phyloP scores from a whole-genome alignment of 371 early-diverging fungal species.

The Mucor sp. region DNA sequence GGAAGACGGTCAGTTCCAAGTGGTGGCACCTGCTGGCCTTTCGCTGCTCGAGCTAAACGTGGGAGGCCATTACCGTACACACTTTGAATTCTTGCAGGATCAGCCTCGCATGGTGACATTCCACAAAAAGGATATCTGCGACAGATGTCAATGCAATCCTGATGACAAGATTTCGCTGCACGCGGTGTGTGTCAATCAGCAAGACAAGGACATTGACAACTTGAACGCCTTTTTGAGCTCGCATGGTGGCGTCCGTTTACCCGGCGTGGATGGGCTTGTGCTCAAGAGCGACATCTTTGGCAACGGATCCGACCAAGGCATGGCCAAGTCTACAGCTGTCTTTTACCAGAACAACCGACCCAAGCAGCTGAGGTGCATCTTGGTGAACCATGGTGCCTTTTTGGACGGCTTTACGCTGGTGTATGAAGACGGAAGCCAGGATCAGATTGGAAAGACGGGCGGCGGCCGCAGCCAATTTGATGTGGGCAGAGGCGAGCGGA shows the following conservation, averaged over 20 bases:
- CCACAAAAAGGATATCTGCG: conserved; percentile 22
- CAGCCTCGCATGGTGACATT: conserved; percentile 24
- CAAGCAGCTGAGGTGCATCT: conserved; percentile 26
- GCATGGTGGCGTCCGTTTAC: conserved; percentile 26
- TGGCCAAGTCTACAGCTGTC: conserved; percentile 1
- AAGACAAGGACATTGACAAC: conserved; percentile 32
- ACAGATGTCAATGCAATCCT: conserved; percentile 23
- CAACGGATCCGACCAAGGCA: conserved; percentile 6
- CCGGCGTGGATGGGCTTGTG: conserved; percentile 28
- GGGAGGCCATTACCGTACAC: conserved; percentile 49
- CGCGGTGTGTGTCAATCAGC: conserved; percentile 40
- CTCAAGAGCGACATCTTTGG: conserved; percentile 35
- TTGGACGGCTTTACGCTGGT: conserved; percentile 54
- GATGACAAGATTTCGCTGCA: conserved; percentile 37
- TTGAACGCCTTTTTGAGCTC: conserved; percentile 29
- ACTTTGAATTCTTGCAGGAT: conserved; percentile 54
- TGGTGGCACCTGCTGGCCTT: conserved; percentile 52
- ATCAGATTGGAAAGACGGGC: conserved; percentile 38
- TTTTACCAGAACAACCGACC: not conserved
- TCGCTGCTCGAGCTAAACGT: conserved; percentile 60
- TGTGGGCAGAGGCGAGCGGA: conserved; percentile 39
- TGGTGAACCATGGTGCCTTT: conserved; percentile 48
- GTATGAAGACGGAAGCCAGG: conserved; percentile 44
- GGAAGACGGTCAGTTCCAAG: conserved; percentile 36
- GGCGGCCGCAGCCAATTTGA: conserved; percentile 31